Evolutionary conservation across 2,329 filamentous ascomycete species (phyloP), one percentile per base, ranked within the genome.

Genomic region (Sarocladiaceae sp.): DNA sequence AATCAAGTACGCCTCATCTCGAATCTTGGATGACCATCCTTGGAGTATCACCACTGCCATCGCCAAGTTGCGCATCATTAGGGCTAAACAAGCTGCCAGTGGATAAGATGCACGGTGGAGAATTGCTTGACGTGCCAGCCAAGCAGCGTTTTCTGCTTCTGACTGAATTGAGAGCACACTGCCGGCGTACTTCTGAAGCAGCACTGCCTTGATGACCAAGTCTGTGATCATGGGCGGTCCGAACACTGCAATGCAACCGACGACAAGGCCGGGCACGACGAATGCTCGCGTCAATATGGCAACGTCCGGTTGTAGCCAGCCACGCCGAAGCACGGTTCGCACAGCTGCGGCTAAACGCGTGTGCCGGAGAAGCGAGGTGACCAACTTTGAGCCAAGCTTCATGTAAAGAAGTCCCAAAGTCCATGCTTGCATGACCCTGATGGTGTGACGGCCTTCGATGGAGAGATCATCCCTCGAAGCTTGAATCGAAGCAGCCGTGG

Each of bases 1-100:
- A 63, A 97, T 94, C 40, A 99, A 74, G 66, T 99, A 99, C 1
- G 96, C 92, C 70, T 99, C 95, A 66, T 99, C 95, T 35, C 90
- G 78, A 44, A 99, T 90, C 53, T 86, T 82, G 53, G 84, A 77
- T 10, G 50, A 42, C 92, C 93, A 97, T 18, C 82, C 74, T 44
- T 81, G 79, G 50, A 94, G 79, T 50, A 90, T 79, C 42, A 78
- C 71, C 8, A 79, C 63, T n/a, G 86, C 64, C 11, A 78, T 76
- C 62, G 79, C 62, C 2, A 71, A 64, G 26, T 76, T 67, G 52
- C 60, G 67, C 3, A 73, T 60, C 3, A 68, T 61, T 4, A 80
- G 59, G 2, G 78, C 73, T 20, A 80, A 66, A 2, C 82, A 67
- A 2, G 77, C 76, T 20, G 79, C 73, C 4, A 79, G 64, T 0